These are phyloP conservation scores for Eimeria necatrix DNA, from an alignment of 169 alveolate genomes.

Conservation along the genomic window DNA sequence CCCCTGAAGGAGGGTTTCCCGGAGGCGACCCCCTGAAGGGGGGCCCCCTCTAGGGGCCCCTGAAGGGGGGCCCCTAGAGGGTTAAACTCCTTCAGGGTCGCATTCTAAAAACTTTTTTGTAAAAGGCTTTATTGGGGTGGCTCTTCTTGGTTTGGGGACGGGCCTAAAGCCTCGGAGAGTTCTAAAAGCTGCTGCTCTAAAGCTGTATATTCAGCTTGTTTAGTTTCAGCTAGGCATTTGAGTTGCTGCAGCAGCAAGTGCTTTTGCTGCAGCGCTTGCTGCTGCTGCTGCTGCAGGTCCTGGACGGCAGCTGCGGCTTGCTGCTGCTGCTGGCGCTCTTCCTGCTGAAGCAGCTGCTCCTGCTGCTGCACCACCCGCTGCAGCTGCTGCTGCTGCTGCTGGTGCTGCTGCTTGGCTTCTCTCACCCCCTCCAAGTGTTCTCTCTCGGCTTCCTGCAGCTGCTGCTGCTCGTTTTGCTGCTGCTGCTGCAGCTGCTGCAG, in stretches of 20 bases:
- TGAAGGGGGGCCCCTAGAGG: not conserved
- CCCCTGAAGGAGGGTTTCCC: no score
- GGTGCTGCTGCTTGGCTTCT: constrained; percentile 46
- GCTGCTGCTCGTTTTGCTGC: constrained; percentile 53
- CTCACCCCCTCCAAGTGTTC: constrained; percentile 15
- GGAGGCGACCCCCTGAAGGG: no score
- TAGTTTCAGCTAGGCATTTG: not conserved
- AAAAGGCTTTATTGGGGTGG: not conserved
- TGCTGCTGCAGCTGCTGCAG: constrained; percentile 74
- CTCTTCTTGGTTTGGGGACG: not conserved
- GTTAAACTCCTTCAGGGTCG: not conserved
- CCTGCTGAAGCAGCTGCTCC: constrained; percentile 49
- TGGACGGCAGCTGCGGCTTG: constrained; percentile 33
- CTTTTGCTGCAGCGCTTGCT: constrained; percentile 59
- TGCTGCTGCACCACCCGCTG: constrained; percentile 57
- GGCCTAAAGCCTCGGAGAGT: not conserved
- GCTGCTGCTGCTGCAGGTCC: constrained; percentile 73
- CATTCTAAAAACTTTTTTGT: no score
- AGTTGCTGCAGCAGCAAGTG: constrained; percentile 25
- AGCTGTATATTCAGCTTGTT: constrained; percentile 5
- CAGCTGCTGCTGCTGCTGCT: constrained; percentile 45
- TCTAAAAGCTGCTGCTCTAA: constrained; percentile 45
- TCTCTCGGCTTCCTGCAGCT: constrained; percentile 26
- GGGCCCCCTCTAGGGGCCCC: no score
- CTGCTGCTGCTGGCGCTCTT: constrained; percentile 45